These are phyloP conservation scores for Trichoderma asperelloides DNA, from an alignment of 495 filamentous ascomycete genomes.

Conservation along the genomic window DNA sequence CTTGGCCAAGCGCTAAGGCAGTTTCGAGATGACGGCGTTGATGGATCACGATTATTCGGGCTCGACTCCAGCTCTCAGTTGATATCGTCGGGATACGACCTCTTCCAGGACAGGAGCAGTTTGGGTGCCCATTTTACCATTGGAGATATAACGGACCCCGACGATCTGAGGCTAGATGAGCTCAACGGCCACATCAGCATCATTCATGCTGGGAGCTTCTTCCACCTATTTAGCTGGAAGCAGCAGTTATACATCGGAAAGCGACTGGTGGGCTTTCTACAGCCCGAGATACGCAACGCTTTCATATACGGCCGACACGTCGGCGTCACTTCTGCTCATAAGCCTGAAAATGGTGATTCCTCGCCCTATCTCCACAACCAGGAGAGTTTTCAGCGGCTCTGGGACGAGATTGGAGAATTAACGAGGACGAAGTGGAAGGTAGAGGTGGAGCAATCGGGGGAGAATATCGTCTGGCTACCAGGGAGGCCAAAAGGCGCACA, in stretches of 20 bases:
- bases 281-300: slow-evolving; percentile 22
- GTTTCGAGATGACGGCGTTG: slow-evolving; percentile 34
- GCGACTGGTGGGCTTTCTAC: slow-evolving; percentile 27
- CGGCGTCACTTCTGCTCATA: slow-evolving; percentile 22
- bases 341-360: slow-evolving; percentile 20
- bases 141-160: slow-evolving; percentile 25
- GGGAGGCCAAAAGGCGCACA: slow-evolving; percentile 1
- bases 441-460: slow-evolving; percentile 23
- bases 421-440: slow-evolving; percentile 32
- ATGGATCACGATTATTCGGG: slow-evolving; percentile 28
- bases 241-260: slow-evolving; percentile 26
- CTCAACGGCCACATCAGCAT: slow-evolving; percentile 28
- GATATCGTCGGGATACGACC: slow-evolving; percentile 33
- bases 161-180: slow-evolving; percentile 13
- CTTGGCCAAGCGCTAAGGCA: slow-evolving; percentile 40
- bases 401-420: slow-evolving; percentile 30
- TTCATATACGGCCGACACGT: slow-evolving; percentile 36
- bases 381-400: slow-evolving; percentile 31
- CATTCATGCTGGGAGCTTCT: slow-evolving; percentile 35
- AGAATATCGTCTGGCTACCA: not conserved
- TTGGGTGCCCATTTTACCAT: slow-evolving; percentile 19
- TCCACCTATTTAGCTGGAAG: slow-evolving; percentile 36
- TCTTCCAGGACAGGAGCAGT: slow-evolving; percentile 26
- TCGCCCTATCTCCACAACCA: slow-evolving; percentile 26
- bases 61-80: slow-evolving; percentile 33